These are phyloP conservation scores for Kwoniella dejecticola DNA, from an alignment of 768 basidiomycete species.

Conservation along the genomic window DNA sequence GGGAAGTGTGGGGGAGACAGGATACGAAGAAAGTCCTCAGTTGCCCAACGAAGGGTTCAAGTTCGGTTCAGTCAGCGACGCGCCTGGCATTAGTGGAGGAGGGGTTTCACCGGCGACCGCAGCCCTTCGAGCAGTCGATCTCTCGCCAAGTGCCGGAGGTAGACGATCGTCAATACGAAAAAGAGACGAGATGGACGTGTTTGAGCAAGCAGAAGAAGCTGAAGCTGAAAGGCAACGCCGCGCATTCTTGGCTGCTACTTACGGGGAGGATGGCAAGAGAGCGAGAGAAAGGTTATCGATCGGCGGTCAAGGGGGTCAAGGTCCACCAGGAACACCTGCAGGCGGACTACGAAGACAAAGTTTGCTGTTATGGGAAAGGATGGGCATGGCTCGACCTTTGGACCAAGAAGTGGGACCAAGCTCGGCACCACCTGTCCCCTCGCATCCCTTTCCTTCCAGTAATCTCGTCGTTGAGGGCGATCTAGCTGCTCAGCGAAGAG, in stretches of 20 bases:
- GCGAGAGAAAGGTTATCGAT: constrained; percentile 44
- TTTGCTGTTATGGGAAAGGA: constrained; percentile 47
- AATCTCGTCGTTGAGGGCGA: constrained; percentile 7
- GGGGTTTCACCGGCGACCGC: constrained; percentile 28
- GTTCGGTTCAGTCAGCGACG: constrained; percentile 33
- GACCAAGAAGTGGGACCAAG: constrained; percentile 23
- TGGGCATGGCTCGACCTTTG: constrained; percentile 21
- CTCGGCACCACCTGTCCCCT: constrained; percentile 22
- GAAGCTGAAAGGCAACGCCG: constrained; percentile 53
- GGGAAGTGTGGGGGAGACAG: constrained; percentile 38
- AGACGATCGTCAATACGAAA: constrained; percentile 17
- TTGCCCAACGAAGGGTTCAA: constrained; percentile 33
- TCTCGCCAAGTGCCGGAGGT: constrained; percentile 23
- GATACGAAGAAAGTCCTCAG: constrained; percentile 6
- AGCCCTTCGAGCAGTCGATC: constrained; percentile 29
- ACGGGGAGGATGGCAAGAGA: constrained; percentile 41
- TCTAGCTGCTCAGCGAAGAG: constrained; percentile 29
- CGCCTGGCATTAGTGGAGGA: background rate
- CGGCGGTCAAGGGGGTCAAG: constrained; percentile 26
- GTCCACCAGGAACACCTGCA: constrained; percentile 16
- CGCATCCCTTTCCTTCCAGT: background rate
- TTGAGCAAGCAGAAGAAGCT: constrained; percentile 45
- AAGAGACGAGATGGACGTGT: constrained; percentile 31
- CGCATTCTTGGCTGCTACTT: constrained; percentile 51
- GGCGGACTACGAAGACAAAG: constrained; percentile 34